A percentile compares a stretch with the other conserved stretches of the same genome.
These are phyloP conservation scores for Aspergillus jensenii DNA, from an alignment of 2,329 filamentous ascomycete species.

Conservation along the genomic window DNA sequence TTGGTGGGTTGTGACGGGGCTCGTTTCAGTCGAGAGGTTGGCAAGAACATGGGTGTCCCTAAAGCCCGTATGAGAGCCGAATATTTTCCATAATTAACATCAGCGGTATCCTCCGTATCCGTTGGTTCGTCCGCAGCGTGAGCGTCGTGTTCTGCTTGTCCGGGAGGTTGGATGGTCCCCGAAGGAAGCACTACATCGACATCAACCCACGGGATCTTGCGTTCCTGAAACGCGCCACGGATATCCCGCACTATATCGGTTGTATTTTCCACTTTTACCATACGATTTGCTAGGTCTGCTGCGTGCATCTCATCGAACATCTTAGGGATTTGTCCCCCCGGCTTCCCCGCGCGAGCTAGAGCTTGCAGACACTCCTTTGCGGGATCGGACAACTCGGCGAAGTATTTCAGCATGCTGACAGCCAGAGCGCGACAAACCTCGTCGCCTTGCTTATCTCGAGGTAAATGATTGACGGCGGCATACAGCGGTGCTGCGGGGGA, in stretches of 20 bases:
- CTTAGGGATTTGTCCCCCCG: constrained; percentile 62
- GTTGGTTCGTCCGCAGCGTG: constrained; percentile 63
- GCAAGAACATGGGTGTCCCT: constrained; percentile 81
- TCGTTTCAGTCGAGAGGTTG: constrained; percentile 78
- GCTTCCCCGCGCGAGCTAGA: constrained; percentile 52
- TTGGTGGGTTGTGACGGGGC: constrained; percentile 84
- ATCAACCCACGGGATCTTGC: constrained; percentile 81
- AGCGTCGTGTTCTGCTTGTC: constrained; percentile 61
- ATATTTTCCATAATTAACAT: constrained; percentile 71
- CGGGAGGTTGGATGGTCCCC: constrained; percentile 67
- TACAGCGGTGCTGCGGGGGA: constrained; percentile 92
- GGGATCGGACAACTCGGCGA: constrained; percentile 75
- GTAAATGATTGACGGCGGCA: constrained; percentile 82
- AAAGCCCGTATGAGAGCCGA: constrained; percentile 74
- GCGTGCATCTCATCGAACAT: constrained; percentile 92
- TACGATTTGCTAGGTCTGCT: constrained; percentile 80
- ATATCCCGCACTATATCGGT: constrained; percentile 71
- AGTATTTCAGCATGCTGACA: constrained; percentile 93
- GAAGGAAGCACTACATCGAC: constrained; percentile 82
- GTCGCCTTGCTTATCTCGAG: constrained; percentile 92
- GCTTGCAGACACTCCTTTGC: constrained; percentile 70
- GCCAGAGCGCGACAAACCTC: constrained; percentile 88
- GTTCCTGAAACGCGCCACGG: constrained; percentile 73
- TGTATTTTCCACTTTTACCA: constrained; percentile 78
- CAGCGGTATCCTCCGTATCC: constrained; percentile 27